phyloP scores from a whole-genome alignment of 1,284 basidiomycete species.

The Cutaneotrichosporon sp. region DNA sequence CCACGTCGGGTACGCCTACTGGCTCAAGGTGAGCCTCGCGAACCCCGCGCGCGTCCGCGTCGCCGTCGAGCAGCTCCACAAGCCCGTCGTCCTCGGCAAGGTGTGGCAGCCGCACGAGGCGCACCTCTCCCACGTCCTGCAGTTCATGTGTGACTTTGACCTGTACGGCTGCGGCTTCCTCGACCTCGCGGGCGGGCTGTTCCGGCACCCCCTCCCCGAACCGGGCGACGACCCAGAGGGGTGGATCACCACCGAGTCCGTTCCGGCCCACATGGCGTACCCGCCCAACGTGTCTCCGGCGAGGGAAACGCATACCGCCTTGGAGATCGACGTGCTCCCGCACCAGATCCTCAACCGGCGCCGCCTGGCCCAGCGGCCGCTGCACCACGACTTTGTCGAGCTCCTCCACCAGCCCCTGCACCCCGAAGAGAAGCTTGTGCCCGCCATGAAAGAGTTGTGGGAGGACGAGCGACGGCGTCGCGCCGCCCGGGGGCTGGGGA shows the following conservation, averaged over 20 bases:
- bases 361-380: slow-evolving; percentile 64
- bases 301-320: slow-evolving; percentile 67
- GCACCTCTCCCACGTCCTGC: slow-evolving; percentile 83
- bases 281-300: slow-evolving; percentile 57
- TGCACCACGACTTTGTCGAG: slow-evolving; percentile 73
- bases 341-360: slow-evolving; percentile 84
- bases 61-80: slow-evolving; percentile 71
- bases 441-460: slow-evolving; percentile 90
- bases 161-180: slow-evolving; percentile 93
- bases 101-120: slow-evolving; percentile 82
- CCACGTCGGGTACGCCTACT: slow-evolving; percentile 80
- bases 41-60: slow-evolving; percentile 72
- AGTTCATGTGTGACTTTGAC: slow-evolving; percentile 95
- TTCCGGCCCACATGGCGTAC: slow-evolving; percentile 42
- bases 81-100: slow-evolving; percentile 75
- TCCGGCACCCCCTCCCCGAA: slow-evolving; percentile 57
- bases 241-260: slow-evolving; percentile 34
- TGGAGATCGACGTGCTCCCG: slow-evolving; percentile 82
- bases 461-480: slow-evolving; percentile 83
- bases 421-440: slow-evolving; percentile 74
- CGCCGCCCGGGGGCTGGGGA: slow-evolving; percentile 59
- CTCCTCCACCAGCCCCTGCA: slow-evolving; percentile 58
- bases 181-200: slow-evolving; percentile 60
- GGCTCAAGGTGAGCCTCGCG: slow-evolving; percentile 80
- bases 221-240: slow-evolving; percentile 32